Percentiles rank a stretch among this genome's conserved stretches.
Conservation (phyloP, 1,284 basidiomycete species). For the Phlebopus sp. region DNA sequence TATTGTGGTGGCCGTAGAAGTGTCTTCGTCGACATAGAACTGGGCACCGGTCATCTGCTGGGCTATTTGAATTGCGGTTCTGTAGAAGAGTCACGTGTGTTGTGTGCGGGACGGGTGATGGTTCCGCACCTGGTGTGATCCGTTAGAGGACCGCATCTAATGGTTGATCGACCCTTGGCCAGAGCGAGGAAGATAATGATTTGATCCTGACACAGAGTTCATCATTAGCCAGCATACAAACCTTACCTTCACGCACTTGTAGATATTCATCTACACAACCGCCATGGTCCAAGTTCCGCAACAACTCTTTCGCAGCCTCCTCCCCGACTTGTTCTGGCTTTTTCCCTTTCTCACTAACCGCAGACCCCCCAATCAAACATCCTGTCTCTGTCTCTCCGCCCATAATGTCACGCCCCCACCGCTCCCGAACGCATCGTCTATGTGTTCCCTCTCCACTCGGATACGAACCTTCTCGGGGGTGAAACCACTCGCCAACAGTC, state of each 20-base stretch:
- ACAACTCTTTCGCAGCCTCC: constrained; percentile 55
- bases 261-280: constrained; percentile 69
- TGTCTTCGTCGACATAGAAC: constrained; percentile 48
- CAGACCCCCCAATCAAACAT: constrained; percentile 62
- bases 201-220: constrained; percentile 49
- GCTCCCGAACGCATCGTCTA: constrained; percentile 46
- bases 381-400: constrained; percentile 65
- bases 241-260: constrained; percentile 36
- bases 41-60: constrained; percentile 61
- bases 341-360: constrained; percentile 51
- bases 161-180: constrained; percentile 56
- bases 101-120: not conserved
- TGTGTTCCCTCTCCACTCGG: constrained; percentile 42
- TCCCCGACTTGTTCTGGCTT: constrained; percentile 48
- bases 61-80: constrained; percentile 71
- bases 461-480: constrained; percentile 41
- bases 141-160: constrained; percentile 54
- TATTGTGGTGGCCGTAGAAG: constrained; percentile 39
- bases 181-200: constrained; percentile 73
- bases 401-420: constrained; percentile 70
- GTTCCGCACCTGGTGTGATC: constrained; percentile 59
- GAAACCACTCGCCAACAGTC: constrained; percentile 36
- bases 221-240: not conserved
- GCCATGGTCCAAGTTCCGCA: constrained; percentile 51
- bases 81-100: constrained; percentile 25